These are phyloP conservation scores for Helotiales sp. DNA, from an alignment of 2,329 filamentous ascomycete species.

Conservation along the genomic window DNA sequence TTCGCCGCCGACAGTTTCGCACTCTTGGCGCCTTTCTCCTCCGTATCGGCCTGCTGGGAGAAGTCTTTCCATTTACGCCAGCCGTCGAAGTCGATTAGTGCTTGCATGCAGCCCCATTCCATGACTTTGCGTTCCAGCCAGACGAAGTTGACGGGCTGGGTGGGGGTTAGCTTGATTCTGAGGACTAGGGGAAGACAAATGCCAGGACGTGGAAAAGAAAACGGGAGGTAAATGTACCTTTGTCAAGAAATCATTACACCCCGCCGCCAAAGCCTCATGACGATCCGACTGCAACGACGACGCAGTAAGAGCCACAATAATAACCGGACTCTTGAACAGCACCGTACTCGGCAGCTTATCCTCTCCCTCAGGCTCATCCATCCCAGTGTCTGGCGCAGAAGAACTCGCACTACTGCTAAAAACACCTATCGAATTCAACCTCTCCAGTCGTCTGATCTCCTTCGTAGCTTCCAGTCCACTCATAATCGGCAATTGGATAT, in stretches of 20 bases:
- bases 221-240: conserved; percentile 64
- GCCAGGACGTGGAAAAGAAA: conserved; percentile 8
- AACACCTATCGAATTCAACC: conserved; percentile 90
- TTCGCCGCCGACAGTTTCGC: conserved; percentile 14
- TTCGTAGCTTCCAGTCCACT: conserved; percentile 92
- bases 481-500: conserved; percentile 97
- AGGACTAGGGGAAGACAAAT: conserved; percentile 18
- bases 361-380: conserved; percentile 59
- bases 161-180: conserved; percentile 13
- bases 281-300: conserved; percentile 94
- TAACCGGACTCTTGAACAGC: conserved; percentile 94
- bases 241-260: conserved; percentile 97
- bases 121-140: conserved; percentile 98
- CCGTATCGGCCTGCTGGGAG: conserved; percentile 42
- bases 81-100: conserved; percentile 96
- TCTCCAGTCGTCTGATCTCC: conserved; percentile 88
- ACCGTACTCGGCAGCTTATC: conserved; percentile 71
- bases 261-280: conserved; percentile 91
- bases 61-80: conserved; percentile 98
- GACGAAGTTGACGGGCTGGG: conserved; percentile 93
- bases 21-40: conserved; percentile 28
- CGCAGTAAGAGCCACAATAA: conserved; percentile 95
- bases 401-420: conserved; percentile 73
- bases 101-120: conserved; percentile 99
- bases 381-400: conserved; percentile 53